Evolutionary conservation across 768 basidiomycete species (phyloP).

Genomic region (Rhizopogon rudus): DNA sequence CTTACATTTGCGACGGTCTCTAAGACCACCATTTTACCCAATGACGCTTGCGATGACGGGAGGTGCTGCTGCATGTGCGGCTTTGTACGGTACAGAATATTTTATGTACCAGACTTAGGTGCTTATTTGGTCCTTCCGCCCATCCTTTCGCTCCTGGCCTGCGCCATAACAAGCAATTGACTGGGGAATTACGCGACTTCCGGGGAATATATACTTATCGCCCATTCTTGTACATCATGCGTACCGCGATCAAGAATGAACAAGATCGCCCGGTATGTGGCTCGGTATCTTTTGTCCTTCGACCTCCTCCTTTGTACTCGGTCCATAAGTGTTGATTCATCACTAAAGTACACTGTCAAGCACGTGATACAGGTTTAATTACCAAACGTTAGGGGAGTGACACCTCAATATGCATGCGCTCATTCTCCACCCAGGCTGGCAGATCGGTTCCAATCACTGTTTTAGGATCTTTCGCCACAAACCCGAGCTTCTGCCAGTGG

Average conservation of each 20-base stretch:
- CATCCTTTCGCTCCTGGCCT: neutral
- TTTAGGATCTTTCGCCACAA: slow-evolving; percentile 3
- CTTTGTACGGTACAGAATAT: slow-evolving; percentile 24
- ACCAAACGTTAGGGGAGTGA: too few species aligned
- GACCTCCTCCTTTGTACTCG: neutral
- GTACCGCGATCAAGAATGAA: too few species aligned
- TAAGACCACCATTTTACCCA: slow-evolving; percentile 25
- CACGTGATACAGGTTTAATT: neutral
- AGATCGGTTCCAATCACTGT: neutral
- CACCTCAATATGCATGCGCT: neutral
- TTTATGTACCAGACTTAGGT: slow-evolving; percentile 19
- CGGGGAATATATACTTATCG: too few species aligned
- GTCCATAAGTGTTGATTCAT: neutral
- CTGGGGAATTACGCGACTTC: too few species aligned
- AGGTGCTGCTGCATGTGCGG: slow-evolving; percentile 24
- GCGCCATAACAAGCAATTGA: too few species aligned
- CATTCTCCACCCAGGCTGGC: slow-evolving; percentile 1
- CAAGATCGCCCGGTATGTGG: neutral
- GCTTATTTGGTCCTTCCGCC: neutral
- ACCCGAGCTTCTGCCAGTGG: slow-evolving; percentile 14
- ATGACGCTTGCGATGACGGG: slow-evolving; percentile 29
- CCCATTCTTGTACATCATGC: too few species aligned
- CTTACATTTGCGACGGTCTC: slow-evolving; percentile 31
- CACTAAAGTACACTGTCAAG: neutral
- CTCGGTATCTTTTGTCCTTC: too few species aligned